Evolutionary conservation across 2,329 filamentous ascomycete genomes (phyloP).

Genomic region (Pseudogymnoascus sp.): DNA sequence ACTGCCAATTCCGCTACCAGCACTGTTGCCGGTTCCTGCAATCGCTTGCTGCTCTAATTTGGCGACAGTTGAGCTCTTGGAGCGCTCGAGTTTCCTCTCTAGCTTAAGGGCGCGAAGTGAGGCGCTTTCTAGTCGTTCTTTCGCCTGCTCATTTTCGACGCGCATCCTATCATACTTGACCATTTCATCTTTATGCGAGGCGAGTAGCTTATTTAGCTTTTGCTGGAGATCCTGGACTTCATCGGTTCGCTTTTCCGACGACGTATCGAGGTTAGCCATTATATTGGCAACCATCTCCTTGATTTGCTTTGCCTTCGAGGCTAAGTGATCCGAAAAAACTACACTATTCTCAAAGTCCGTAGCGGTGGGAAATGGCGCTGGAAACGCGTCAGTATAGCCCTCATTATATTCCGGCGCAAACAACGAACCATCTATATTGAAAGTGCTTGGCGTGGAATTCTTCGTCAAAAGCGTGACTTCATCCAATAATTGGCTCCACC

Average conservation of each 20-base stretch:
- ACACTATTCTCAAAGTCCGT: slow-evolving; percentile 55
- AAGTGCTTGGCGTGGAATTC: slow-evolving; percentile 38
- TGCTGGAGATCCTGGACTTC: slow-evolving; percentile 67
- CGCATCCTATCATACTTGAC: slow-evolving; percentile 68
- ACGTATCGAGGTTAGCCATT: slow-evolving; percentile 47
- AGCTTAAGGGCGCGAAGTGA: slow-evolving; percentile 90
- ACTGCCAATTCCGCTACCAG: slow-evolving; percentile 34
- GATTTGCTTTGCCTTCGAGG: slow-evolving; percentile 67
- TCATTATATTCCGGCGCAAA: background rate
- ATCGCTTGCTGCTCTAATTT: slow-evolving; percentile 88
- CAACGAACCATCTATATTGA: slow-evolving; percentile 34
- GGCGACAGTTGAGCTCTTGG: slow-evolving; percentile 80
- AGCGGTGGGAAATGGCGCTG: slow-evolving; percentile 51
- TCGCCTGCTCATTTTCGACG: slow-evolving; percentile 74
- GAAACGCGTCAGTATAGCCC: slow-evolving; percentile 21
- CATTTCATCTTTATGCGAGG: slow-evolving; percentile 73
- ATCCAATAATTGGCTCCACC: slow-evolving; percentile 65
- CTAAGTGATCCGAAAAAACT: slow-evolving; percentile 76
- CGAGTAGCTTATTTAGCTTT: slow-evolving; percentile 67
- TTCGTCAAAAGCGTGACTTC: slow-evolving; percentile 55
- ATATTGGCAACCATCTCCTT: slow-evolving; percentile 65
- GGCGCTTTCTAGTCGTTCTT: slow-evolving; percentile 79
- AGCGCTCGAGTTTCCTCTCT: slow-evolving; percentile 86
- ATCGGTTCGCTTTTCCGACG: slow-evolving; percentile 50
- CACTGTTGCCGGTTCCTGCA: slow-evolving; percentile 47